These are phyloP conservation scores for Albugo candida DNA, from an alignment of 352 stramenopile species.

Conservation along the genomic window DNA sequence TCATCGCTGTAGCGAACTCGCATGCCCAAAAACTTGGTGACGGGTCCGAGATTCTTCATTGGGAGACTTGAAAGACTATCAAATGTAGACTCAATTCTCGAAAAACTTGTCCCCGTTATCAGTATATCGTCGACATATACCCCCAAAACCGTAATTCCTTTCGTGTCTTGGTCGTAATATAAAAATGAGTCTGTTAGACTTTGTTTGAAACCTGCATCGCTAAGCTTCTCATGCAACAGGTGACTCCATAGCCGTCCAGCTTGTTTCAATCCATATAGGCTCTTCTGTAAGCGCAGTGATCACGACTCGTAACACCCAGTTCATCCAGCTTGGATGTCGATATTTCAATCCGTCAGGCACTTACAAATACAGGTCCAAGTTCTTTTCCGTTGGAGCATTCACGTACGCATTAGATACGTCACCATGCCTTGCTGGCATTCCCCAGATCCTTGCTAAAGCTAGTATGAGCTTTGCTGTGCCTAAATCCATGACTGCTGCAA, in stretches of 20 bases:
- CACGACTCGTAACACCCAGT: conserved; percentile 1
- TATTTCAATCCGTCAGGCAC: conserved; percentile 8
- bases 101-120: conserved; percentile 4
- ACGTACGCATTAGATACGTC: conserved; percentile 19
- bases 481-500: conserved; percentile 15
- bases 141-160: conserved; percentile 3
- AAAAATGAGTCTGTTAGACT: conserved; percentile 15
- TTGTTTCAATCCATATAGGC: conserved; percentile 16
- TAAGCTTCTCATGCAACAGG: conserved; percentile 6
- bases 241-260: conserved; percentile 12
- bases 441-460: conserved; percentile 5
- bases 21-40: conserved; percentile 14
- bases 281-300: conserved; percentile 7
- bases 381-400: conserved; percentile 9
- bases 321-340: conserved; percentile 1
- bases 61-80: conserved; percentile 2
- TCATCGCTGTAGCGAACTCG: conserved; percentile 3
- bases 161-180: conserved; percentile 4
- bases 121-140: conserved; percentile 19
- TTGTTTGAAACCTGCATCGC: conserved; percentile 8
- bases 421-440: conserved; percentile 9
- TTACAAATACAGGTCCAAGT: conserved; percentile 10
- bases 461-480: conserved; percentile 9
- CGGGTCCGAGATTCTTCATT: conserved; percentile 13
- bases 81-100: conserved; percentile 4